Percentiles rank a stretch among this genome's conserved stretches.
phyloP scores from a whole-genome alignment of 2,329 filamentous ascomycete genomes.

The Bimuria novae-zelandiae region DNA sequence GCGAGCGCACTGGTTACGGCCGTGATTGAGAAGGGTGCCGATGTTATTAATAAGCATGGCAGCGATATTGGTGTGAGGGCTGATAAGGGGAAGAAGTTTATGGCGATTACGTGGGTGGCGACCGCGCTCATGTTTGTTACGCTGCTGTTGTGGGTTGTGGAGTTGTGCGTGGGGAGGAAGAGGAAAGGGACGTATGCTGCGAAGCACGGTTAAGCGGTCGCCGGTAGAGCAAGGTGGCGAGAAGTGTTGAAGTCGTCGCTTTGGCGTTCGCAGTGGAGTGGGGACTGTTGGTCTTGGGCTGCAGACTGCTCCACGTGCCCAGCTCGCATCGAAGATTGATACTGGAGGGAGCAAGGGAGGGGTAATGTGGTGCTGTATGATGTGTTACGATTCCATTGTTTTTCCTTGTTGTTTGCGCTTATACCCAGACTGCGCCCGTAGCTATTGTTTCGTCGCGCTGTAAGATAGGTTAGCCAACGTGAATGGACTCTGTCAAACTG shows the following conservation, averaged over 20 bases:
- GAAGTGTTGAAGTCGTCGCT: not conserved
- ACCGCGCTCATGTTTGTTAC: slow-evolving; percentile 52
- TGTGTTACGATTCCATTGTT: slow-evolving; percentile 7
- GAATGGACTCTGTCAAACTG: too few species aligned
- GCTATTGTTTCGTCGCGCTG: too few species aligned
- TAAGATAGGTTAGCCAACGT: too few species aligned
- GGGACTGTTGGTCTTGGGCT: not conserved
- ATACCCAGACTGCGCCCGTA: slow-evolving; percentile 4
- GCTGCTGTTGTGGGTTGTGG: slow-evolving; percentile 33
- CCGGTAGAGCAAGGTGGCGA: too few species aligned
- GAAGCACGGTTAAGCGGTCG: slow-evolving; percentile 30
- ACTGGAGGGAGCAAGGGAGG: not conserved
- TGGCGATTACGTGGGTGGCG: slow-evolving; percentile 64
- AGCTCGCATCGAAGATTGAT: not conserved
- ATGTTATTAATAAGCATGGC: slow-evolving; percentile 60
- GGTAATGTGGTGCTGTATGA: not conserved
- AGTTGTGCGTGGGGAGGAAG: slow-evolving; percentile 33
- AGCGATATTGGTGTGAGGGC: slow-evolving; percentile 55
- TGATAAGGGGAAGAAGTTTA: slow-evolving; percentile 58
- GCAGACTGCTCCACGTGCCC: not conserved
- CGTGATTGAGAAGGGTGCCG: slow-evolving; percentile 58
- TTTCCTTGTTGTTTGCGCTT: not conserved
- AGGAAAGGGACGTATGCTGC: slow-evolving; percentile 16
- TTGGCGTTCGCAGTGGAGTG: not conserved
- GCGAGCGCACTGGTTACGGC: slow-evolving; percentile 76